These are phyloP conservation scores for Gaeumannomyces sp. DNA, from an alignment of 2,329 filamentous ascomycete species.

Conservation along the genomic window DNA sequence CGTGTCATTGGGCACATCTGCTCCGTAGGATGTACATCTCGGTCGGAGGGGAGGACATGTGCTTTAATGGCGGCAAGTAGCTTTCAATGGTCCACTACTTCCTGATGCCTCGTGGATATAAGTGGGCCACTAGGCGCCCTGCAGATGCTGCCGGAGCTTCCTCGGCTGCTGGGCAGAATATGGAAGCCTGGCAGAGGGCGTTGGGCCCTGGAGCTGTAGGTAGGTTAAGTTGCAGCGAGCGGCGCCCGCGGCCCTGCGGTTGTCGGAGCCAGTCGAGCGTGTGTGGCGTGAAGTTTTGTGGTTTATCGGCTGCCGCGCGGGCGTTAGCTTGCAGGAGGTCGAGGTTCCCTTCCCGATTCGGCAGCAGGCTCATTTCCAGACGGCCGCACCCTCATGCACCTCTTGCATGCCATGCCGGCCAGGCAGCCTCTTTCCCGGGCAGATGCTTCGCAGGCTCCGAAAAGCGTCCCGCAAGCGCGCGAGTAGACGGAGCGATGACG, in stretches of 20 bases:
- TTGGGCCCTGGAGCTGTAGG: too few species aligned
- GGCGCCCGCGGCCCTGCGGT: background rate
- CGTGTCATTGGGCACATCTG: background rate
- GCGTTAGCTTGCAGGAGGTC: background rate
- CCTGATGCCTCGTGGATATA: background rate
- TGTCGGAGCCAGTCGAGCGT: background rate
- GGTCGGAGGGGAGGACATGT: background rate
- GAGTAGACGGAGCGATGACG: background rate
- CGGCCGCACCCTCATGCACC: background rate
- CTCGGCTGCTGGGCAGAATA: background rate
- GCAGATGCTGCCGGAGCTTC: background rate
- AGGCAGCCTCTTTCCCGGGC: too few species aligned
- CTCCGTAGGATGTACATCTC: background rate
- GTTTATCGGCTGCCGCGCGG: background rate
- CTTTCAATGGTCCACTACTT: background rate
- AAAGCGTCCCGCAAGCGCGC: background rate
- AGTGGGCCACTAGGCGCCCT: too few species aligned
- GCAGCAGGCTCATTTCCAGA: background rate
- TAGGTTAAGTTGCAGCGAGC: too few species aligned
- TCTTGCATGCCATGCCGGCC: background rate
- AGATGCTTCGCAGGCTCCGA: background rate
- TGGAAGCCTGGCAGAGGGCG: too few species aligned
- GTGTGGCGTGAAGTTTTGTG: background rate
- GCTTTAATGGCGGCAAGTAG: background rate
- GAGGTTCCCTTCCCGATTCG: background rate